A percentile compares a stretch with the other conserved stretches of the same genome.
These are phyloP conservation scores for Ajuga chamaepitys DNA, from an alignment of 257 asterid species.

Conservation along the genomic window DNA sequence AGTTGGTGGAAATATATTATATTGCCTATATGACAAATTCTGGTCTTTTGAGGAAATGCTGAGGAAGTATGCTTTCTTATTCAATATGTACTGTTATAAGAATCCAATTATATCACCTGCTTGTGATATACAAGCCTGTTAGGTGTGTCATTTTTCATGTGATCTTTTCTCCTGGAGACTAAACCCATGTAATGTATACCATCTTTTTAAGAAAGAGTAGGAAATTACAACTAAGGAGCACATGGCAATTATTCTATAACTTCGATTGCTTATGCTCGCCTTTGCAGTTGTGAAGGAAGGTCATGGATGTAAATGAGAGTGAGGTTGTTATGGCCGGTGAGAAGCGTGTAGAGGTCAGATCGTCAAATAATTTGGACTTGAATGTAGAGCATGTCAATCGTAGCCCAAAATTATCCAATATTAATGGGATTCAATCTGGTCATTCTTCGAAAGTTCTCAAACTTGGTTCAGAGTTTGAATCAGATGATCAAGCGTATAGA, in stretches of 20 bases:
- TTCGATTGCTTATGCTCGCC: constrained; percentile 2
- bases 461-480: constrained; percentile 43
- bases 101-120: background rate
- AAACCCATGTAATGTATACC: too few species aligned
- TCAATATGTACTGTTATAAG: background rate
- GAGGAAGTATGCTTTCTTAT: background rate
- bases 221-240: background rate
- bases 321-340: constrained; percentile 30
- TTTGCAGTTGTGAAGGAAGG: constrained; percentile 20
- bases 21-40: background rate
- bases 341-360: constrained; percentile 23
- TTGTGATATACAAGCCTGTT: background rate
- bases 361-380: constrained; percentile 49
- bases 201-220: background rate
- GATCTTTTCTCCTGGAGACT: background rate
- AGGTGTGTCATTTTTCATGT: background rate
- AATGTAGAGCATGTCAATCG: constrained; percentile 40
- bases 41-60: constrained; percentile 1
- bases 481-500: constrained; percentile 48
- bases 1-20: background rate
- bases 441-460: constrained; percentile 25
- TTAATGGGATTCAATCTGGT: constrained; percentile 17
- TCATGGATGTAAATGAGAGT: constrained; percentile 30
- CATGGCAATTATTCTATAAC: background rate
- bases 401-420: constrained; percentile 30